Conservation (phyloP, 352 stramenopile species). For the Phytopythium litorale region DNA sequence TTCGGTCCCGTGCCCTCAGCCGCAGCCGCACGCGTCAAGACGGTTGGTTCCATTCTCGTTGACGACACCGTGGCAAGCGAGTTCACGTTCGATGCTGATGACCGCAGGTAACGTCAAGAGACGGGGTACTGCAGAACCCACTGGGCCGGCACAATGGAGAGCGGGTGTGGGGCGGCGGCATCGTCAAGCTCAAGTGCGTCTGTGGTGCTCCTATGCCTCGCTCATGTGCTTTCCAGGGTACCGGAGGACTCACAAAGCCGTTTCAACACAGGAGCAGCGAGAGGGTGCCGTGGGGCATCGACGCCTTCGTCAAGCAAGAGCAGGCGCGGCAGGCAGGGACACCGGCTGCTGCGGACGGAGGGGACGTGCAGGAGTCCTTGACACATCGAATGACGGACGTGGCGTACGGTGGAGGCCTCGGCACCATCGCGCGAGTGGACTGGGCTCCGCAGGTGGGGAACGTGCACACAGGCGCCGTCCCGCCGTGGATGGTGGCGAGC, state of each 20-base stretch:
- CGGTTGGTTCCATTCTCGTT: background rate
- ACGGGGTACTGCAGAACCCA: conserved; percentile 48
- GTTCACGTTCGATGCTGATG: background rate
- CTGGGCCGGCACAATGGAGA: conserved; percentile 42
- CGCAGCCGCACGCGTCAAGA: conserved; percentile 11
- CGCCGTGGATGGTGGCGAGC: conserved; percentile 67
- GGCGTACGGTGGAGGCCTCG: conserved; percentile 36
- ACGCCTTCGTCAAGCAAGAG: conserved; percentile 48
- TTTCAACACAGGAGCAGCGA: conserved; percentile 9
- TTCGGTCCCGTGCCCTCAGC: background rate
- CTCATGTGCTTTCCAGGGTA: background rate
- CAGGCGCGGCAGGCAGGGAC: conserved; percentile 11
- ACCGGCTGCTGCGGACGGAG: background rate
- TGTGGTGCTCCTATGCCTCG: background rate
- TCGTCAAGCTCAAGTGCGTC: conserved; percentile 43
- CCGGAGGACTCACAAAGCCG: too few relatives aligned
- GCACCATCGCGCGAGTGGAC: conserved; percentile 29
- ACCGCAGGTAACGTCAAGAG: conserved; percentile 21
- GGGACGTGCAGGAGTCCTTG: conserved; percentile 6
- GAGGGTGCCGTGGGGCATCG: conserved; percentile 55
- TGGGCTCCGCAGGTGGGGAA: conserved; percentile 50
- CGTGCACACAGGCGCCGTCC: conserved; percentile 57
- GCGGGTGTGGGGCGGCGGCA: conserved; percentile 62
- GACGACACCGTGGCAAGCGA: background rate
- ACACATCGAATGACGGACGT: conserved; percentile 47